Base-by-base conservation (phyloP, 805 yeast genomes). In the Lipomyces yamanashiensis region DNA sequence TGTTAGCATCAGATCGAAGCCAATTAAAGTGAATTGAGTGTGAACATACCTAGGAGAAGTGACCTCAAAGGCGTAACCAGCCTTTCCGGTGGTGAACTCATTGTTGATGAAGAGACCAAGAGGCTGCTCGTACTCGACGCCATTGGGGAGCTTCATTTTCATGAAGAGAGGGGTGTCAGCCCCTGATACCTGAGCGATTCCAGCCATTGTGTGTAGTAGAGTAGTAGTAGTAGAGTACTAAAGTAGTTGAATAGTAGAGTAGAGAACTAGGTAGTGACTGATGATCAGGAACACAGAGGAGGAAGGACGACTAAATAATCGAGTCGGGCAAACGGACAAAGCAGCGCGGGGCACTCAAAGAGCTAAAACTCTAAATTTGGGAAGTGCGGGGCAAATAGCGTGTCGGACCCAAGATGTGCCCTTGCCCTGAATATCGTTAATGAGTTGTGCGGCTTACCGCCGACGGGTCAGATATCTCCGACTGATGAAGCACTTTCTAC, bases 31-130 rank as follows among this genome's bases (percentile, higher is more conserved):
- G n/a, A n/a, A n/a, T n/a, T n/a, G n/a, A 39, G 37, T 43, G 13
- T 12, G 12, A 7, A 44, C 62, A 12, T 44, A 65, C 62, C 71
- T 54, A 40, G 74, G 74, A 64, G 72, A 70, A 66, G 85, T 74
- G 41, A 86, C 89, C 68, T 74, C 87, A 68, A 88, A 82, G 21
- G 87, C 85, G 74, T 84, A 83, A 68, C 81, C 82, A 64, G 80
- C 82, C 71, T 80, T 78, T 33, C 91, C 83, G 53, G 81, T 76
- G 41, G 87, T 89, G 74, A 87, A 88, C 76, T 89, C 86, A 76
- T 88, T 88, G 80, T 88, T 86, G 76, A 89, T 90, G 81, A 88
- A 89, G 71, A 88, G 79, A 68, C 96, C 96, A 17, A 90, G 84
- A 69, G 96, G 92, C 81, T 89, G 95, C 58, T 85, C 86, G 75